Percentiles rank a stretch among this genome's conserved stretches.
Evolutionary conservation across 2,329 filamentous ascomycete genomes (phyloP).

Genomic region (Botrytis elliptica): DNA sequence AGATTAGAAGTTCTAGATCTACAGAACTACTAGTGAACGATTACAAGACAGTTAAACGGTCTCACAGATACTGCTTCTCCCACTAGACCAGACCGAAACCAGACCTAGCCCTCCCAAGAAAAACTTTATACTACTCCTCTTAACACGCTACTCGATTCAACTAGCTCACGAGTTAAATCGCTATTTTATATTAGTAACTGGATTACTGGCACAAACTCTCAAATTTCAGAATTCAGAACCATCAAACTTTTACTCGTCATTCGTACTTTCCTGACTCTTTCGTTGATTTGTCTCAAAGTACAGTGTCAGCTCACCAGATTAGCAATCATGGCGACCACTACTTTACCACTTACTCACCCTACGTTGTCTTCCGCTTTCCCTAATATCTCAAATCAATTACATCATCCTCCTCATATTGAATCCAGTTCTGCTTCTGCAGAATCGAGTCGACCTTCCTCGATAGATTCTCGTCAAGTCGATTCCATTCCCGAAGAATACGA

Average conservation of each 20-base stretch:
- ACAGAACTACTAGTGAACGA: not conserved
- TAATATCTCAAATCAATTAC: conserved; percentile 7
- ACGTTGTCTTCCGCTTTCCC: conserved; percentile 8
- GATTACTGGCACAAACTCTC: not conserved
- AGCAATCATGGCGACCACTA: conserved; percentile 17
- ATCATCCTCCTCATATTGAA: conserved; percentile 13
- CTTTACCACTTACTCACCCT: conserved; percentile 14
- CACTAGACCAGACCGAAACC: not conserved
- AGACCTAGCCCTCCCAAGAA: not conserved
- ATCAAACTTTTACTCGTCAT: not conserved
- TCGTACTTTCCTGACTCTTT: conserved; percentile 13
- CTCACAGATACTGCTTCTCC: not conserved
- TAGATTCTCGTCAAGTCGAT: conserved; percentile 45
- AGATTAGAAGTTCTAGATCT: not conserved
- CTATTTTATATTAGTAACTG: not conserved
- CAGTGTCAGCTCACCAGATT: not conserved
- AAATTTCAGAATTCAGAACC: not conserved
- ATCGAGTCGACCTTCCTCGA: conserved; percentile 30
- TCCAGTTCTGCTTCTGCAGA: conserved; percentile 21
- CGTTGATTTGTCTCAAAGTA: not conserved
- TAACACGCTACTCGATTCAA: not conserved
- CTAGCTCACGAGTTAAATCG: not conserved
- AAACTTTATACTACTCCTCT: not conserved
- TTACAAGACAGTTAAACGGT: not conserved
- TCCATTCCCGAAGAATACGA: conserved; percentile 57